phyloP scores from a whole-genome alignment of 306 rosid species.

The Vigna reflexopilosa region DNA sequence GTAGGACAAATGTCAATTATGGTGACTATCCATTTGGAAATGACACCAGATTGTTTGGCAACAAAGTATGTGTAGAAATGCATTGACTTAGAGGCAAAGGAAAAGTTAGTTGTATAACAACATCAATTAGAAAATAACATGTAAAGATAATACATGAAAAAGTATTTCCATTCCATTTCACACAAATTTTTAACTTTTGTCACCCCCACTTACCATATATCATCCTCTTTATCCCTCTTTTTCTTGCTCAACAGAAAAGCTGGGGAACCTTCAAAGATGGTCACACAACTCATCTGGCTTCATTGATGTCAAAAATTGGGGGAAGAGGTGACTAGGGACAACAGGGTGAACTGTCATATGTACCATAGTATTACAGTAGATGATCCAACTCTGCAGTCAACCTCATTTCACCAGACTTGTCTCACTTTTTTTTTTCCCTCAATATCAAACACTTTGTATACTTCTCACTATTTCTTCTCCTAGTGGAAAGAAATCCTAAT shows the following conservation, averaged over 20 bases:
- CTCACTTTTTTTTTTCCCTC: constrained; percentile 45
- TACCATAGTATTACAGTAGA: constrained; percentile 50
- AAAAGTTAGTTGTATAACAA: not conserved
- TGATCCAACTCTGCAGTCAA: constrained; percentile 38
- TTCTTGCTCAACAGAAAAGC: constrained; percentile 33
- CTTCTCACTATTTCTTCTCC: constrained; percentile 51
- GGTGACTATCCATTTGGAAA: not conserved
- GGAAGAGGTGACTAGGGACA: constrained; percentile 39
- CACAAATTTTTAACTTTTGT: constrained; percentile 18
- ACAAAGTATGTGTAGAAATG: constrained; percentile 11
- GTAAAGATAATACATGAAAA: constrained; percentile 34
- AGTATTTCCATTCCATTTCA: constrained; percentile 31
- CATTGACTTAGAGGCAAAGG: not conserved
- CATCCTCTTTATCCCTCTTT: not conserved
- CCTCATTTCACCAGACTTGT: constrained; percentile 49
- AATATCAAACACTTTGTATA: constrained; percentile 43
- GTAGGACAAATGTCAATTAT: constrained; percentile 7
- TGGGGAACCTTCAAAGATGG: constrained; percentile 43
- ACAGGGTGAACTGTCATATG: constrained; percentile 51
- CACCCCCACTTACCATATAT: not conserved
- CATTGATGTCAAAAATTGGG: constrained; percentile 31
- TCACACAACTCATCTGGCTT: constrained; percentile 15
- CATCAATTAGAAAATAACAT: constrained; percentile 28
- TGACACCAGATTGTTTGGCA: constrained; percentile 14
- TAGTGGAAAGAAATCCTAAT: constrained; percentile 42